Percentiles rank a stretch among this genome's conserved stretches.
phyloP scores from a whole-genome alignment of 2,329 filamentous ascomycete species.

The Aspergillus sp. region DNA sequence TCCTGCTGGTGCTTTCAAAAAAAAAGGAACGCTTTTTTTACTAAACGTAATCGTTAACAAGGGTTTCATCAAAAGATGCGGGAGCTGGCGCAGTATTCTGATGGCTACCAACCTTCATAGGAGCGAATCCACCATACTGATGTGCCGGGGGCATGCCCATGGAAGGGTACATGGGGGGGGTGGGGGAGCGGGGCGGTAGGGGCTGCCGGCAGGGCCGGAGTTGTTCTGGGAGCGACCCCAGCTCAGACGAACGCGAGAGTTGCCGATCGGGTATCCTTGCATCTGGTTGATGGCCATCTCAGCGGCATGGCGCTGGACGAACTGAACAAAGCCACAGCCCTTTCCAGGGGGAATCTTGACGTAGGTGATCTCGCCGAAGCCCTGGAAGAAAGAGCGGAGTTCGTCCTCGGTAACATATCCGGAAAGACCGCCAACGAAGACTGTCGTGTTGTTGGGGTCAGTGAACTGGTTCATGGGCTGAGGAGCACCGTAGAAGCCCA shows the following conservation, averaged over 20 bases:
- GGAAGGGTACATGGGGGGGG: constrained; percentile 68
- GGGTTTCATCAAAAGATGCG: constrained; percentile 2
- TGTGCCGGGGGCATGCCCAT: constrained; percentile 64
- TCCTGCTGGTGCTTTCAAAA: constrained; percentile 40
- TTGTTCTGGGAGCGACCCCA: constrained; percentile 99
- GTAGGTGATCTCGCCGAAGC: constrained; percentile 98
- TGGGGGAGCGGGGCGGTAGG: constrained; percentile 83
- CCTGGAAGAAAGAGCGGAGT: constrained; percentile 99
- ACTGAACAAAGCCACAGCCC: constrained; percentile 98
- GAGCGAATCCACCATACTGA: constrained; percentile 60
- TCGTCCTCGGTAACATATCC: constrained; percentile 99
- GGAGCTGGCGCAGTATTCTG: constrained; percentile 13
- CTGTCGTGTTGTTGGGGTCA: constrained; percentile 98
- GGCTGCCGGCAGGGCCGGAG: constrained; percentile 90
- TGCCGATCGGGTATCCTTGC: constrained; percentile 98
- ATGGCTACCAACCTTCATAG: constrained; percentile 57
- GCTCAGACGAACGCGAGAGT: constrained; percentile 93
- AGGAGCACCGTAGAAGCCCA: constrained; percentile 60
- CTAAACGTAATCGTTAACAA: constrained; percentile 15
- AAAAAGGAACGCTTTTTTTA: constrained; percentile 36
- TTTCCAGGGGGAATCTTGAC: constrained; percentile 99
- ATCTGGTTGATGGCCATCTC: constrained; percentile 99
- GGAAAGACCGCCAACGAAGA: constrained; percentile 94
- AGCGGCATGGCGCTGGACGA: constrained; percentile 95
- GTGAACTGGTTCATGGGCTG: constrained; percentile 99